Conservation (phyloP, 345 rosid species). For the Bretschneidera sinensis region DNA sequence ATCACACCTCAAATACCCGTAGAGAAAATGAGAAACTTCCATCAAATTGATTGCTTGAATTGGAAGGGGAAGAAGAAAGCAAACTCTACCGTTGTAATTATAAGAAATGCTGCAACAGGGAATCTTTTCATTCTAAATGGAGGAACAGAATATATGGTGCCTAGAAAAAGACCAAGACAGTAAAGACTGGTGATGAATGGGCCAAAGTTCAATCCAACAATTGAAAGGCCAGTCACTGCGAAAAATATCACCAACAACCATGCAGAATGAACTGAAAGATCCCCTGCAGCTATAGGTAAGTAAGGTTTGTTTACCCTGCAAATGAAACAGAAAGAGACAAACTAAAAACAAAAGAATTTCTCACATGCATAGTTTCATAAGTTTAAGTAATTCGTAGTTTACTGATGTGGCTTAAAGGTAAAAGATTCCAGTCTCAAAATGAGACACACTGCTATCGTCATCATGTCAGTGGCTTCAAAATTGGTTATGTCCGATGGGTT, state of each 20-base stretch:
- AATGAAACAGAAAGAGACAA: no score
- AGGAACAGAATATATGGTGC: conserved; percentile 96
- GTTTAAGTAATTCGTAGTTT: no score
- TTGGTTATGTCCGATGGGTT: no score
- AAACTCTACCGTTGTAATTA: conserved; percentile 67
- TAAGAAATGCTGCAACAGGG: conserved; percentile 87
- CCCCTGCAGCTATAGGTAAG: conserved; percentile 97
- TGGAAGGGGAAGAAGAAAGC: conserved; percentile 6
- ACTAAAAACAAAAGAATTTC: no score
- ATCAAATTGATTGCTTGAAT: no score
- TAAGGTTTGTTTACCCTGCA: conserved; percentile 97
- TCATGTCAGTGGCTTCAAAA: no score
- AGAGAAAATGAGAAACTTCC: no score
- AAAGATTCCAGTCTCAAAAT: no score
- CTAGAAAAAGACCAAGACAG: conserved; percentile 77
- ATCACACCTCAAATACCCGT: no score
- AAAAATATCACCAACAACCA: conserved; percentile 82
- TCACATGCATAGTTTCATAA: no score
- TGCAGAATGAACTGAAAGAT: conserved; percentile 83
- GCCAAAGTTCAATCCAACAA: conserved; percentile 76
- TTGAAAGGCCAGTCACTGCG: conserved; percentile 61
- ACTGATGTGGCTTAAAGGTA: no score
- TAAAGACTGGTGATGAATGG: conserved; percentile 76
- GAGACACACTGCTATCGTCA: no score
- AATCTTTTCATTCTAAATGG: conserved; percentile 90